Evolutionary conservation across 305 asterid species (phyloP).

Genomic region (Solanum hybrid): DNA sequence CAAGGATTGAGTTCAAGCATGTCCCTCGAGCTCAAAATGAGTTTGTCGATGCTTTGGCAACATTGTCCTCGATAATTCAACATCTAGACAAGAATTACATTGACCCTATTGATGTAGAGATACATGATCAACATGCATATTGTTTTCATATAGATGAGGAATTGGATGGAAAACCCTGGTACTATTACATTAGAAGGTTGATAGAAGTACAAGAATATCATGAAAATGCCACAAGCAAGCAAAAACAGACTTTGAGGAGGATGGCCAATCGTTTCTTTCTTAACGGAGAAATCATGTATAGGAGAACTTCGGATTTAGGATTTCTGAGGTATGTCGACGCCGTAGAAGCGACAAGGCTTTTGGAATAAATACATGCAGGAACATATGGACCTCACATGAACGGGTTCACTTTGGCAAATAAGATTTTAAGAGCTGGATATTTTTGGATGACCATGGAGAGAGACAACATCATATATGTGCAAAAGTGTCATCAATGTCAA

Average conservation of each 20-base stretch:
- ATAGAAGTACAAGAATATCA: background rate
- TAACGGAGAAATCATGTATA: background rate
- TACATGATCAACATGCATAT: background rate
- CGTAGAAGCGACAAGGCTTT: background rate
- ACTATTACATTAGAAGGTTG: background rate
- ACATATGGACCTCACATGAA: no score
- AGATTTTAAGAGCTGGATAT: no score
- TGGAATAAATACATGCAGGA: no score
- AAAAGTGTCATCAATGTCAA: no score
- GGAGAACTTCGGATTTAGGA: background rate
- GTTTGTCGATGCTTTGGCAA: no score
- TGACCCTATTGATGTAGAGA: background rate
- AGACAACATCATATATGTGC: no score
- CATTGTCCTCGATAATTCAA: background rate
- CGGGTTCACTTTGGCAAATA: no score
- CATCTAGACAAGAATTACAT: background rate
- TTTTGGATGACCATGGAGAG: no score
- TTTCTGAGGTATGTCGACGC: background rate
- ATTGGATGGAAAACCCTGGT: background rate
- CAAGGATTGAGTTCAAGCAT: no score
- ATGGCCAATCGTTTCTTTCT: background rate
- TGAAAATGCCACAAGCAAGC: background rate
- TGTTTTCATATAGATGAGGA: background rate
- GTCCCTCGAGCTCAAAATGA: no score
- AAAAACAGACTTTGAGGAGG: background rate